A percentile compares a stretch with the other conserved stretches of the same genome.
These are phyloP conservation scores for Kodamaea alishanica DNA, from an alignment of 1,139 yeast genomes.

Conservation along the genomic window DNA sequence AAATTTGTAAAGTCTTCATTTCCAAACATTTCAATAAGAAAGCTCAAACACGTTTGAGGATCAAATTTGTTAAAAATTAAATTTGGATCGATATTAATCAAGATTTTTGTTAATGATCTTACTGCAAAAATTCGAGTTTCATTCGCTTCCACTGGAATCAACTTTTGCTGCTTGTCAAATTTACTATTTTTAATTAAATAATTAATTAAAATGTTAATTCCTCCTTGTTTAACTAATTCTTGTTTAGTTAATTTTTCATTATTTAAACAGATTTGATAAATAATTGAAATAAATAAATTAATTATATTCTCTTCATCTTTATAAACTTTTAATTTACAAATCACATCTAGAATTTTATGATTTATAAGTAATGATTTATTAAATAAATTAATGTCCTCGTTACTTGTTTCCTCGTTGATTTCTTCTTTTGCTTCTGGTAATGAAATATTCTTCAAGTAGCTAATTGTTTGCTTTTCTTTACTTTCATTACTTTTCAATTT, in stretches of 20 bases:
- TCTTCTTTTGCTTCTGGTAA: constrained; percentile 18
- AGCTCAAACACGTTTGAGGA: constrained; percentile 41
- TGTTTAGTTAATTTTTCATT: constrained; percentile 26
- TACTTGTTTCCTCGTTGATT: constrained; percentile 18
- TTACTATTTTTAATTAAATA: constrained; percentile 35
- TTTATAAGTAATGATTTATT: constrained; percentile 27
- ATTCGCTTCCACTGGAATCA: not conserved
- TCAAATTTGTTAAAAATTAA: constrained; percentile 41
- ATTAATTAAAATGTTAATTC: constrained; percentile 33
- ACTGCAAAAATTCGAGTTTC: constrained; percentile 28
- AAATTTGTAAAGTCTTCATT: constrained; percentile 31
- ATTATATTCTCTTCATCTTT: constrained; percentile 13
- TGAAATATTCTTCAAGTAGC: constrained; percentile 35
- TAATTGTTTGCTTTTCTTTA: constrained; percentile 20
- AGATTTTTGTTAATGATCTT: constrained; percentile 40
- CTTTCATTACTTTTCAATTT: constrained; percentile 17
- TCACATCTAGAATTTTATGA: constrained; percentile 24
- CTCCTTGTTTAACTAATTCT: constrained; percentile 48
- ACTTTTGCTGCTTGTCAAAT: constrained; percentile 13
- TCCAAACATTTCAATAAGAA: constrained; percentile 45
- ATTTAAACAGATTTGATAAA: constrained; percentile 25
- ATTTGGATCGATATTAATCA: constrained; percentile 40
- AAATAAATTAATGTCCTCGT: constrained; percentile 29
- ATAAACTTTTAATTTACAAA: constrained; percentile 25
- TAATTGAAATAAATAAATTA: constrained; percentile 21